Conservation (phyloP, 306 rosid species). For the Malus fusca region DNA sequence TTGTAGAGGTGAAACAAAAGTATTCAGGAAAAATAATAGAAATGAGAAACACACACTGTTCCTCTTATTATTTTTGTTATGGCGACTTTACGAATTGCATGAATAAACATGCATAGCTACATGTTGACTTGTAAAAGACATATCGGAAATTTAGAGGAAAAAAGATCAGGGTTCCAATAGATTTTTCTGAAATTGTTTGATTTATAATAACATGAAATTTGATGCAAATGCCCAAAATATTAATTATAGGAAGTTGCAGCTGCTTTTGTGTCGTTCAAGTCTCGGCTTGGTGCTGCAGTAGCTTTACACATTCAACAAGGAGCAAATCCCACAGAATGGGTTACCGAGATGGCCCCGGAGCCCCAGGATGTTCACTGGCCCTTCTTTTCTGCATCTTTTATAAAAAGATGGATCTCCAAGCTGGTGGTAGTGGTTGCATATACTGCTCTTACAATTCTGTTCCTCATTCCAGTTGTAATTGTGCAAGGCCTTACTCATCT, state of each 20-base stretch:
- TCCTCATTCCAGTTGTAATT: conserved; percentile 65
- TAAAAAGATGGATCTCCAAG: conserved; percentile 63
- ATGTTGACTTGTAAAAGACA: background rate
- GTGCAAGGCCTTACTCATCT: conserved; percentile 81
- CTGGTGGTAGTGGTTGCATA: conserved; percentile 47
- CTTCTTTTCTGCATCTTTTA: conserved; percentile 56
- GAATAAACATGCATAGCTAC: background rate
- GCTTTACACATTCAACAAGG: conserved; percentile 70
- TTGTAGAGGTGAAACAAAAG: background rate
- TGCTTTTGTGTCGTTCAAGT: conserved; percentile 84
- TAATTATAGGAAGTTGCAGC: conserved; percentile 61
- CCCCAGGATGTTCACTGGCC: conserved; percentile 83
- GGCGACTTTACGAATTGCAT: background rate
- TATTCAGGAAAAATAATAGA: background rate
- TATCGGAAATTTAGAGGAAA: background rate
- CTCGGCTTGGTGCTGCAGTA: conserved; percentile 67
- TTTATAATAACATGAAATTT: conserved; percentile 18
- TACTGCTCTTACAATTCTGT: conserved; percentile 46
- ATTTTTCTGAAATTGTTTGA: background rate
- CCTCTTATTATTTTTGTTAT: background rate
- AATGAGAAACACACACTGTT: background rate
- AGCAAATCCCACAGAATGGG: conserved; percentile 70
- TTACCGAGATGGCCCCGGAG: conserved; percentile 77
- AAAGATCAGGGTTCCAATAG: background rate
- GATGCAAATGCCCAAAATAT: conserved; percentile 9